Conservation (phyloP, 2,329 filamentous ascomycete species). For the Ophiostoma perfectum region DNA sequence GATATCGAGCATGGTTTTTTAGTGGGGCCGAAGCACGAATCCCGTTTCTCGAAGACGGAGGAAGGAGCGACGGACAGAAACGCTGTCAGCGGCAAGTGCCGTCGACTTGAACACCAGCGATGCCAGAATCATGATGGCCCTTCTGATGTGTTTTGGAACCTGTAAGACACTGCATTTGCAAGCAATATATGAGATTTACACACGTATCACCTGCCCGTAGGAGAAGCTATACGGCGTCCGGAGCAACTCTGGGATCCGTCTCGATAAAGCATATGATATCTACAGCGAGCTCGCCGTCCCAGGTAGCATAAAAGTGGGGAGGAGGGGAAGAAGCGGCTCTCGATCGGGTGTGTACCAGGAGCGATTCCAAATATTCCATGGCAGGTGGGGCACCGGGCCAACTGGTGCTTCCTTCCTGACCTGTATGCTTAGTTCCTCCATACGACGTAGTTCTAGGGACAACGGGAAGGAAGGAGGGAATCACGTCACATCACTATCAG, state of each 20-base stretch:
- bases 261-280: background rate
- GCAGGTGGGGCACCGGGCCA: slow-evolving; percentile 15
- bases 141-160: too few relatives aligned
- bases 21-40: background rate
- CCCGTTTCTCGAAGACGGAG: slow-evolving; percentile 5
- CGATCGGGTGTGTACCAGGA: background rate
- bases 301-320: background rate
- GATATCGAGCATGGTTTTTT: background rate
- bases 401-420: slow-evolving; percentile 8
- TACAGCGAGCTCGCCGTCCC: background rate
- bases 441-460: background rate
- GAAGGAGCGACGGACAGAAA: background rate
- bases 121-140: too few relatives aligned
- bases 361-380: slow-evolving; percentile 15
- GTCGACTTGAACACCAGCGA: background rate
- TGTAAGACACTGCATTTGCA: too few relatives aligned
- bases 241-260: slow-evolving; percentile 11
- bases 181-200: too few relatives aligned
- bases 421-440: too few relatives aligned
- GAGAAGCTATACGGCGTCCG: background rate
- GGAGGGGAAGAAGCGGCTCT: background rate
- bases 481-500: background rate
- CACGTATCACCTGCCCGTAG: too few relatives aligned
- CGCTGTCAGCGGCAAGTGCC: background rate
- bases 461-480: background rate